Conservation (phyloP, 257 asterid genomes). For the Agastache rugosa region DNA sequence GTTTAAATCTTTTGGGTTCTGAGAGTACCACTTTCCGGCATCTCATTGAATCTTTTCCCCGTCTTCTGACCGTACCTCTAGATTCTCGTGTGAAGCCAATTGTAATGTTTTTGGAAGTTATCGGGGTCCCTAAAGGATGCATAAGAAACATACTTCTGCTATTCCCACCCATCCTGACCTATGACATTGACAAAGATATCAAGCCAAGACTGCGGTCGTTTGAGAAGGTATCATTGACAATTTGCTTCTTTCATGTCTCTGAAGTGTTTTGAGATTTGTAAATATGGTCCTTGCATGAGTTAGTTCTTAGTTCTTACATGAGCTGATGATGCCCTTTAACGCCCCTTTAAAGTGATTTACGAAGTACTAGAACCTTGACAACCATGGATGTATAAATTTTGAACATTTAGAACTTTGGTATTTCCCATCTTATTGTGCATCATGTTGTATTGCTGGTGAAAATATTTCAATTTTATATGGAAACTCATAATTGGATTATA, state of each 20-base stretch:
- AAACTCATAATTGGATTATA: constrained; percentile 16
- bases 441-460: constrained; percentile 4
- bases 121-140: constrained; percentile 67
- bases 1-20: constrained; percentile 67
- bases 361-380: constrained; percentile 8
- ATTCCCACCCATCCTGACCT: constrained; percentile 76
- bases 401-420: neutral
- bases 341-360: neutral
- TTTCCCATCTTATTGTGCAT: constrained; percentile 16
- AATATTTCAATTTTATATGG: neutral
- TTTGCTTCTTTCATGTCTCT: constrained; percentile 6
- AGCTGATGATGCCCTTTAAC: constrained; percentile 8
- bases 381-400: constrained; percentile 5
- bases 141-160: constrained; percentile 57
- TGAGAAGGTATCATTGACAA: constrained; percentile 56
- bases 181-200: constrained; percentile 69
- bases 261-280: constrained; percentile 19
- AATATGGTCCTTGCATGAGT: constrained; percentile 12
- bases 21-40: constrained; percentile 64
- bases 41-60: constrained; percentile 91
- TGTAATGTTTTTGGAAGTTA: constrained; percentile 62
- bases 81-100: constrained; percentile 64
- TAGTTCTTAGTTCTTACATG: constrained; percentile 25
- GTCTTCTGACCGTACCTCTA: constrained; percentile 63
- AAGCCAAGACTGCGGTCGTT: constrained; percentile 65